Evolutionary conservation across 2,329 filamentous ascomycete species (phyloP).

Genomic region (Falciphora oryzae): DNA sequence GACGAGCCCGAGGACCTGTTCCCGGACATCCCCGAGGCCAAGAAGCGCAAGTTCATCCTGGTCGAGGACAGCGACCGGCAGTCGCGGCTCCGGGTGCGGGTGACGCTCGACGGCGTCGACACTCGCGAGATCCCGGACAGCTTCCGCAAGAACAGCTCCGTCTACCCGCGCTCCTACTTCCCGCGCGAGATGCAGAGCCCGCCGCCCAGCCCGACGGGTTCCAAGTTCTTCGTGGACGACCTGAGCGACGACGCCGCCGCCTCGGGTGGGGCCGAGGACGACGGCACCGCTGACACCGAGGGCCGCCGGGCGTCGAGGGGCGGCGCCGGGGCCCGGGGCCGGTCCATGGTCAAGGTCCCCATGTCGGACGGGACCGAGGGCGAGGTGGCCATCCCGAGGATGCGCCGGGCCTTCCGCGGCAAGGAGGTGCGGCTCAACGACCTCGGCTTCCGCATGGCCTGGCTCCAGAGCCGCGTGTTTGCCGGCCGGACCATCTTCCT

Average conservation of each 20-base stretch:
- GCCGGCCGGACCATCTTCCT: slow-evolving; percentile 80
- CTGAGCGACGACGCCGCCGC: slow-evolving; percentile 35
- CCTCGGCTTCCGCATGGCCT: slow-evolving; percentile 90
- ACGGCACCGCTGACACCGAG: slow-evolving; percentile 44
- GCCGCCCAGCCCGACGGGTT: slow-evolving; percentile 68
- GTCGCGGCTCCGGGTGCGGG: slow-evolving; percentile 77
- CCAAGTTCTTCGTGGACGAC: slow-evolving; percentile 68
- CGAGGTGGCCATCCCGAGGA: slow-evolving; percentile 69
- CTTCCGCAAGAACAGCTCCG: slow-evolving; percentile 83
- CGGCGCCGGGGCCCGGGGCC: slow-evolving; percentile 27
- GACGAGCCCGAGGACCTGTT: slow-evolving; percentile 68
- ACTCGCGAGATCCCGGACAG: slow-evolving; percentile 95
- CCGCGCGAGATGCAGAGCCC: slow-evolving; percentile 88
- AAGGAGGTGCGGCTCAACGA: slow-evolving; percentile 93
- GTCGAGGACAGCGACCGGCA: slow-evolving; percentile 84
- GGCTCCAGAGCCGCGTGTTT: slow-evolving; percentile 91
- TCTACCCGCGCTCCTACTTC: slow-evolving; percentile 88
- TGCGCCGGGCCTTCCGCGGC: slow-evolving; percentile 61
- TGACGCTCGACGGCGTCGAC: slow-evolving; percentile 88
- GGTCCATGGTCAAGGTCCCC: slow-evolving; percentile 54
- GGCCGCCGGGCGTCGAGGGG: slow-evolving; percentile 35
- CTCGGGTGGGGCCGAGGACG: slow-evolving; percentile 43
- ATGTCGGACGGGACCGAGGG: slow-evolving; percentile 62
- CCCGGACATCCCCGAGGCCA: slow-evolving; percentile 80
- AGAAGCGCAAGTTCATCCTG: slow-evolving; percentile 93